Evolutionary conservation across 768 basidiomycete genomes (phyloP).

Genomic region (Lanmaoa pseudosensibilis): DNA sequence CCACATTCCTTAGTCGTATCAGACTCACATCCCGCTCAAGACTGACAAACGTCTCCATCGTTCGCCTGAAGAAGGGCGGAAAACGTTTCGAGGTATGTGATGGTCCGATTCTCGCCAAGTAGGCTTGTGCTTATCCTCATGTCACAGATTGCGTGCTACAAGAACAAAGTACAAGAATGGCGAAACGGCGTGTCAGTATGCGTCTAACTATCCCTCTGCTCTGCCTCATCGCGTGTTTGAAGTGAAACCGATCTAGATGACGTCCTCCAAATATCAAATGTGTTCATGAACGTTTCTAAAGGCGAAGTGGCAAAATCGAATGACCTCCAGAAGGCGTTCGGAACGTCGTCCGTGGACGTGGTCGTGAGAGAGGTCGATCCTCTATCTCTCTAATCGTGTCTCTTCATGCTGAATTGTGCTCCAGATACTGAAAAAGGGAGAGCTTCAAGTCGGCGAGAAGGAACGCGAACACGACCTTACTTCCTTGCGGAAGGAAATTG

Average conservation of each 20-base stretch:
- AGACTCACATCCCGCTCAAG: constrained; percentile 40
- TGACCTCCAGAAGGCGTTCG: constrained; percentile 92
- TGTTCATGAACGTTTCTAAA: constrained; percentile 95
- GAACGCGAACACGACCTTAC: constrained; percentile 90
- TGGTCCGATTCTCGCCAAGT: neutral
- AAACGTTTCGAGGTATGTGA: constrained; percentile 87
- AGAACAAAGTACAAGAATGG: constrained; percentile 99
- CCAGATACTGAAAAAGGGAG: constrained; percentile 93
- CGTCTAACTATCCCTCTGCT: neutral
- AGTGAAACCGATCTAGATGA: constrained; percentile 94
- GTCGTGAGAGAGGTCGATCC: constrained; percentile 76
- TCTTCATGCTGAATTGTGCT: neutral
- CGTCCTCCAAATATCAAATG: constrained; percentile 93
- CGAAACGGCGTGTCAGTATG: constrained; percentile 79
- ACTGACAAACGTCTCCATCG: constrained; percentile 95
- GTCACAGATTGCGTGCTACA: constrained; percentile 90
- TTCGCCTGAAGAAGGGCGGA: constrained; percentile 93
- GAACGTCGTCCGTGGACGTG: constrained; percentile 65
- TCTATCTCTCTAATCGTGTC: neutral
- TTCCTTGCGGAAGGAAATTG: constrained; percentile 84
- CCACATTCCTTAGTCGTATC: neutral
- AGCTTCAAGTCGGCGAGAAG: constrained; percentile 95
- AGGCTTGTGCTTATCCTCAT: neutral
- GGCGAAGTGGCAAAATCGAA: constrained; percentile 88
- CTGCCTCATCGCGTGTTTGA: constrained; percentile 7